Percentiles rank a stretch among this genome's conserved stretches.
phyloP scores from a whole-genome alignment of 805 yeast genomes.

The Candida xyloterini region DNA sequence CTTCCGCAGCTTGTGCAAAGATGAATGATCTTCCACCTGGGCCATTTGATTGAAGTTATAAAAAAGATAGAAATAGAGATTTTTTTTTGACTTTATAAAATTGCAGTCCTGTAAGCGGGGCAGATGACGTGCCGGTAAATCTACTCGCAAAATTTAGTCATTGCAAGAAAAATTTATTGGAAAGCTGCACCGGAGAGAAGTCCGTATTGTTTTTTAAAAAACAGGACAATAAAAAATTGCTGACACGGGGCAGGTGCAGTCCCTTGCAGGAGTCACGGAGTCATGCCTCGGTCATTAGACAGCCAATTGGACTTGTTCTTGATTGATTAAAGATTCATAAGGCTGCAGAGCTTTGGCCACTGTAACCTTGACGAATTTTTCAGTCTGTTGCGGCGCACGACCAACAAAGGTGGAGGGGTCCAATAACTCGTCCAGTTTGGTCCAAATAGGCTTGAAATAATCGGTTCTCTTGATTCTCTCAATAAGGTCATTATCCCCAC shows the following conservation, averaged over 20 bases:
- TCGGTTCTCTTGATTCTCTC: constrained; percentile 75
- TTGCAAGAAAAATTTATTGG: constrained; percentile 2
- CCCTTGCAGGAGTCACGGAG: constrained; percentile 7
- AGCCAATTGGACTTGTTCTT: constrained; percentile 70
- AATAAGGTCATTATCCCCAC: constrained; percentile 96
- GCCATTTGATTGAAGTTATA: constrained; percentile 20
- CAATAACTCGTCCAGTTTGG: constrained; percentile 71
- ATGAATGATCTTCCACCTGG: constrained; percentile 33
- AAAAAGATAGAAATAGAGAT: not conserved
- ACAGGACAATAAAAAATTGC: constrained; percentile 1
- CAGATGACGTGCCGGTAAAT: constrained; percentile 9
- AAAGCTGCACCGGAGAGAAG: constrained; percentile 7
- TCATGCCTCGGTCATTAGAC: constrained; percentile 43
- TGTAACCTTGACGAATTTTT: constrained; percentile 80
- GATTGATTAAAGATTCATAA: constrained; percentile 54
- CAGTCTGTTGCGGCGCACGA: constrained; percentile 97
- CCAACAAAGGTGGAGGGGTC: constrained; percentile 96
- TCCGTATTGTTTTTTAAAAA: constrained; percentile 5
- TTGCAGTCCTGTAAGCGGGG: constrained; percentile 7
- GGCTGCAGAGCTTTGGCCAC: constrained; percentile 81
- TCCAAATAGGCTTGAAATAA: constrained; percentile 88
- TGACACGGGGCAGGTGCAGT: constrained; percentile 3
- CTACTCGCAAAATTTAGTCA: constrained; percentile 3
- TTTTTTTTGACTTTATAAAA: constrained; percentile 1
- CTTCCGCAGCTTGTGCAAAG: constrained; percentile 37